Percentiles rank a stretch among this genome's conserved stretches.
phyloP scores from a whole-genome alignment of 164 flowering plant species.

The Magnolia sinica region DNA sequence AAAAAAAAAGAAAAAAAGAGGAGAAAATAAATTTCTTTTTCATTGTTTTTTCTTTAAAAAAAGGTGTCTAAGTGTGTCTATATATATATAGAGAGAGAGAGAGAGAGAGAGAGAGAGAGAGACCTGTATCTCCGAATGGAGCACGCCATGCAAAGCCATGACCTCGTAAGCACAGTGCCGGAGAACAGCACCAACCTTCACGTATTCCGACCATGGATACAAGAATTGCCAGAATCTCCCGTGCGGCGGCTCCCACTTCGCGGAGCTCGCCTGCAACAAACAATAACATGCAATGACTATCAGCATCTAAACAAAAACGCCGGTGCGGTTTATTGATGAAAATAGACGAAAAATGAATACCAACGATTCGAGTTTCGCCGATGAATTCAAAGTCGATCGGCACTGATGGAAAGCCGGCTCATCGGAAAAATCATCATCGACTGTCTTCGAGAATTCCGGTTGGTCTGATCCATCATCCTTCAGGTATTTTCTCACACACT shows the following conservation, averaged over 20 bases:
- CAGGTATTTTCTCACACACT: constrained; percentile 72
- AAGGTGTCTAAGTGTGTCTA: too few species aligned
- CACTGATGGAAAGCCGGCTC: constrained; percentile 75
- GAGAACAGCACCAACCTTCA: constrained; percentile 76
- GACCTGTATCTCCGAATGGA: constrained; percentile 84
- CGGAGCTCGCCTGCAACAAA: constrained; percentile 48
- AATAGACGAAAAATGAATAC: constrained; percentile 28
- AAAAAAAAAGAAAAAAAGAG: too few species aligned
- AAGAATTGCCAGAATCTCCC: constrained; percentile 60
- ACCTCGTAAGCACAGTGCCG: constrained; percentile 79
- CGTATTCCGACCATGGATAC: constrained; percentile 82
- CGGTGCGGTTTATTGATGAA: too few species aligned
- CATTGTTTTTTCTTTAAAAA: too few species aligned
- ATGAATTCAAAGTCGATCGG: constrained; percentile 50
- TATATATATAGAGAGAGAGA: too few species aligned
- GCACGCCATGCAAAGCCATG: constrained; percentile 86
- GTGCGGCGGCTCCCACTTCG: constrained; percentile 96
- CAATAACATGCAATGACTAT: neutral
- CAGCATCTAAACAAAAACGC: too few species aligned
- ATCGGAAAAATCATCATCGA: constrained; percentile 68
- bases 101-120: too few species aligned
- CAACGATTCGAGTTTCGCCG: constrained; percentile 59
- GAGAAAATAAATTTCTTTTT: too few species aligned
- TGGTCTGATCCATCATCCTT: constrained; percentile 57
- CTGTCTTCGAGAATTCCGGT: constrained; percentile 54